Conservation (phyloP, 2,329 filamentous ascomycete species). For the Purpureocillium takamizusanense region DNA sequence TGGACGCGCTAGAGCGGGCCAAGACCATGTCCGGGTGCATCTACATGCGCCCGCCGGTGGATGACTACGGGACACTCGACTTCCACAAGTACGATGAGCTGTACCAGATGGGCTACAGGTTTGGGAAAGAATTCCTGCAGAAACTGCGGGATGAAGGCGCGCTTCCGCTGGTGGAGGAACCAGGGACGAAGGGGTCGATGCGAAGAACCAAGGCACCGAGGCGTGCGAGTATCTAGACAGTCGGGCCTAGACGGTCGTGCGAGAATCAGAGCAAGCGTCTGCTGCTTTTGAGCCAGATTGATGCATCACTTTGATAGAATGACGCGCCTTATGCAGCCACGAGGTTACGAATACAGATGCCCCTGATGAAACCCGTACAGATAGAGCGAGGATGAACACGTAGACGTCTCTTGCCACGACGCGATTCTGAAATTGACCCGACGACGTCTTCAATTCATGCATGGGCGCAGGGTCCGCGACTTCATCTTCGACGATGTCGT, state of each 20-base stretch:
- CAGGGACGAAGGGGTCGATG: constrained; percentile 67
- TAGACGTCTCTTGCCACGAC: no score
- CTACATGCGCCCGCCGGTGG: constrained; percentile 94
- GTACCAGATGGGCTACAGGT: constrained; percentile 79
- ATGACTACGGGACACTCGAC: constrained; percentile 86
- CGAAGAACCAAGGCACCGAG: constrained; percentile 72
- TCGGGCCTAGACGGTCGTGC: neutral
- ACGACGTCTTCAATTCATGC: no score
- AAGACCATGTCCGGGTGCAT: constrained; percentile 86
- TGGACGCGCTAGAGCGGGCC: constrained; percentile 87
- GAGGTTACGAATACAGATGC: no score
- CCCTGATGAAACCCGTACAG: no score
- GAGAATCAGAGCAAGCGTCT: no score
- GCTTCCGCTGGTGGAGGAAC: constrained; percentile 61
- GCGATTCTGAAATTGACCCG: no score
- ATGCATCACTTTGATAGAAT: no score
- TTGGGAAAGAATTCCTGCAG: constrained; percentile 71
- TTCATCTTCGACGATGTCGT: no score
- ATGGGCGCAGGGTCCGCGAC: no score
- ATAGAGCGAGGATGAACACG: no score
- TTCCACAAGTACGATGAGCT: constrained; percentile 98
- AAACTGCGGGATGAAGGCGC: constrained; percentile 70
- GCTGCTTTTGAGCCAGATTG: no score
- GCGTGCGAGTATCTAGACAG: constrained; percentile 60
- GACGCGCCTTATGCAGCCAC: no score